A percentile compares a stretch with the other conserved stretches of the same genome.
phyloP scores from a whole-genome alignment of 192 early-diverging fungal genomes.

The Coemansia sp. region DNA sequence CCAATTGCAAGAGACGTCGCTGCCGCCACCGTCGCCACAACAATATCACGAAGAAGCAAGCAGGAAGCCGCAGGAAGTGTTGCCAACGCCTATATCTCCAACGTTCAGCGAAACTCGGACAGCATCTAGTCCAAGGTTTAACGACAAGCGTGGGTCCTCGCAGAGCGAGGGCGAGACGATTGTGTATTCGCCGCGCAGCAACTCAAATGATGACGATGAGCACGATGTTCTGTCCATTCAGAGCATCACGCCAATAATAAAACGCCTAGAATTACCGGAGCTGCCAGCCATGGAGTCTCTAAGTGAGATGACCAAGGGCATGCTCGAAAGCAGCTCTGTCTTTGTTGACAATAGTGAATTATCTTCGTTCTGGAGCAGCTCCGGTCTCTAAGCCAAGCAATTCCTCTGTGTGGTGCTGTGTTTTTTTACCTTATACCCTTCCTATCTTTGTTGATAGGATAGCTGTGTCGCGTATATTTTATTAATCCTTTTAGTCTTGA shows the following conservation, averaged over 20 bases:
- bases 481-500: neutral
- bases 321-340: conserved; percentile 21
- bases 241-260: conserved; percentile 8
- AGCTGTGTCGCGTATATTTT: neutral
- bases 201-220: neutral
- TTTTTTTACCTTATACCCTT: neutral
- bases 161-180: conserved; percentile 54
- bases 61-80: neutral
- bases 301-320: conserved; percentile 38
- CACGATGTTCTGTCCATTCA: conserved; percentile 5
- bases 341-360: conserved; percentile 25
- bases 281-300: conserved; percentile 34
- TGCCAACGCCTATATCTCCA: neutral
- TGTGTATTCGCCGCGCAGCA: conserved; percentile 38
- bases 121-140: conserved; percentile 7
- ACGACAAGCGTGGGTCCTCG: conserved; percentile 48
- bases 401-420: neutral
- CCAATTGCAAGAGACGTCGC: neutral
- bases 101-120: neutral
- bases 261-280: conserved; percentile 20
- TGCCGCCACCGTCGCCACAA: neutral
- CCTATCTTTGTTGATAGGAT: neutral
- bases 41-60: neutral
- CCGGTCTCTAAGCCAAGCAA: conserved; percentile 4
- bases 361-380: conserved; percentile 24